These are phyloP conservation scores for Gossypioides kirkii DNA, from an alignment of 345 rosid species.

Conservation along the genomic window DNA sequence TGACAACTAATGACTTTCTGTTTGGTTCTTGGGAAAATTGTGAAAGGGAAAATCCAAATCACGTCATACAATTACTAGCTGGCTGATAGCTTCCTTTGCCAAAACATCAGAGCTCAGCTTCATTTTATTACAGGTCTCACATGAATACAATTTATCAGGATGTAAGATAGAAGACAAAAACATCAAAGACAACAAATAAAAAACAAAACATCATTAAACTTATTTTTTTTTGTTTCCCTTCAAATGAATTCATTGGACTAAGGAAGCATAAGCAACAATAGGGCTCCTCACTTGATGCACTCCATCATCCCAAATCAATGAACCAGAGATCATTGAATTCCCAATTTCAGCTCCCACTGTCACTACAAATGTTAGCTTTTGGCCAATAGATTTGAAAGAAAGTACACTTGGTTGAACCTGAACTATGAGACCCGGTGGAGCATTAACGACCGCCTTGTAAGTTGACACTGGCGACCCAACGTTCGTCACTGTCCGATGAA, in stretches of 20 bases:
- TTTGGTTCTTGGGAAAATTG: not conserved
- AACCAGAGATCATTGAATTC: conserved; percentile 17
- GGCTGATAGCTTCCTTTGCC: not conserved
- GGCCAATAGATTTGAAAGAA: conserved; percentile 20
- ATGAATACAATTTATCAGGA: not conserved
- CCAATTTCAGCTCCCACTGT: conserved; percentile 14
- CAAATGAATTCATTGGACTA: not conserved
- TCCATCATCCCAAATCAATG: conserved; percentile 41
- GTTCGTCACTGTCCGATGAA: conserved; percentile 34
- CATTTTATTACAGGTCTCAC: not conserved
- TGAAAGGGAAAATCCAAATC: not conserved
- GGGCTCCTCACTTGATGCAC: conserved; percentile 39
- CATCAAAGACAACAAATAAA: not conserved
- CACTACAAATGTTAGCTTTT: conserved; percentile 25
- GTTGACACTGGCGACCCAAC: conserved; percentile 29
- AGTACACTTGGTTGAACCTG: conserved; percentile 26
- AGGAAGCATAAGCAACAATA: conserved; percentile 16
- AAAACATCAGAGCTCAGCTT: not conserved
- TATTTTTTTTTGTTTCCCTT: not conserved
- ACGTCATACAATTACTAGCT: not conserved
- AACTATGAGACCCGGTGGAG: conserved; percentile 21
- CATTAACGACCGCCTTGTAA: conserved; percentile 19
- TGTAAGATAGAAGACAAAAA: not conserved
- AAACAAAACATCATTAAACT: not conserved
- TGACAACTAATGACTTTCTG: not conserved